Evolutionary conservation across 2,329 filamentous ascomycete species (phyloP).

Genomic region (Fusarium fujikuroi): DNA sequence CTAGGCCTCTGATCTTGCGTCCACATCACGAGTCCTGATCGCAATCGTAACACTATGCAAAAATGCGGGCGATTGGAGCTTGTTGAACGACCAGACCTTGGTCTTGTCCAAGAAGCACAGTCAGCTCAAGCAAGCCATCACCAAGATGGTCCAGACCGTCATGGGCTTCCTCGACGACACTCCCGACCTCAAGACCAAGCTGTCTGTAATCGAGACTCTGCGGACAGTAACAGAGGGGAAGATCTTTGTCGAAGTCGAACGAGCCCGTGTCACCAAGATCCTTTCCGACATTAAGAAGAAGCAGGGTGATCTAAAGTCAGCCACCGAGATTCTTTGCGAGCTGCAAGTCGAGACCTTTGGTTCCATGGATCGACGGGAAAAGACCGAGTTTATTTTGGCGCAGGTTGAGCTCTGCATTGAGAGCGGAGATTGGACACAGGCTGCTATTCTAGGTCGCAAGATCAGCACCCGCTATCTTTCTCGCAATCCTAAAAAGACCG

Average conservation of each 20-base stretch:
- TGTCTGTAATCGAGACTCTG: constrained; percentile 93
- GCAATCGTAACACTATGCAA: constrained; percentile 95
- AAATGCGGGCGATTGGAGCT: constrained; percentile 88
- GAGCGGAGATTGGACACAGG: constrained; percentile 95
- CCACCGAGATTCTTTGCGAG: constrained; percentile 94
- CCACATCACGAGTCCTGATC: constrained; percentile 88
- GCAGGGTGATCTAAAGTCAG: constrained; percentile 90
- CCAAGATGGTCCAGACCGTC: constrained; percentile 97
- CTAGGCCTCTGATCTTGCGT: constrained; percentile 93
- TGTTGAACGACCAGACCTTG: constrained; percentile 96
- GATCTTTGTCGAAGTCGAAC: constrained; percentile 99
- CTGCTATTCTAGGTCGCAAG: constrained; percentile 92
- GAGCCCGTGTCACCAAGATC: constrained; percentile 92
- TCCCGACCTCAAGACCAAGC: constrained; percentile 85
- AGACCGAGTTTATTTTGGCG: constrained; percentile 98
- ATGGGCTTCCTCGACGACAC: constrained; percentile 92
- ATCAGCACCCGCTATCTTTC: constrained; percentile 94
- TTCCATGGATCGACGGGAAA: constrained; percentile 96
- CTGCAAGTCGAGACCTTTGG: constrained; percentile 99
- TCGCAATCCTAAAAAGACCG: constrained; percentile 89
- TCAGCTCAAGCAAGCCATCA: constrained; percentile 98
- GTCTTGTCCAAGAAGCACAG: constrained; percentile 99
- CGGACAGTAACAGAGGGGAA: constrained; percentile 98
- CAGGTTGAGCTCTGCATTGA: constrained; percentile 96
- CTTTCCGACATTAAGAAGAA: constrained; percentile 97